These are phyloP conservation scores for Phialophora macrospora DNA, from an alignment of 2,329 filamentous ascomycete species.

Conservation along the genomic window DNA sequence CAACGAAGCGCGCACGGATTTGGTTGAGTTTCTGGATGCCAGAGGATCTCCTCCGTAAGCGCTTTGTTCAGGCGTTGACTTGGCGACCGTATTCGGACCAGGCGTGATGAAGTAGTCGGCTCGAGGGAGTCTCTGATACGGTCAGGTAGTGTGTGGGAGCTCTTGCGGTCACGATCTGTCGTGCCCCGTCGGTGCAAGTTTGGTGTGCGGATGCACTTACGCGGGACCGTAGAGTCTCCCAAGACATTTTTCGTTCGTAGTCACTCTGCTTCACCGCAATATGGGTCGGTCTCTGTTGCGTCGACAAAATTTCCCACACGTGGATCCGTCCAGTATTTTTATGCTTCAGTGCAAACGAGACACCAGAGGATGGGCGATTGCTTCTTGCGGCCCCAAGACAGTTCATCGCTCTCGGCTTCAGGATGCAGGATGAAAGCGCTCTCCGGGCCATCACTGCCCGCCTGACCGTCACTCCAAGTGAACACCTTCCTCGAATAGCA, in stretches of 20 bases:
- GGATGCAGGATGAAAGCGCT: constrained; percentile 33
- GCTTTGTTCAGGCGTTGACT: background rate
- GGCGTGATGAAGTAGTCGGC: background rate
- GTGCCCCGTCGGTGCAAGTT: background rate
- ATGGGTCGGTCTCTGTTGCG: background rate
- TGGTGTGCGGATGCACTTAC: background rate
- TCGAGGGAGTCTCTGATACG: background rate
- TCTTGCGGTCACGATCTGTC: background rate
- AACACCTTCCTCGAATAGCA: constrained; percentile 74
- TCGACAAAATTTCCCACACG: background rate
- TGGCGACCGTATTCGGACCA: background rate
- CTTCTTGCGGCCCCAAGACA: background rate
- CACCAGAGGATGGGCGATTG: background rate
- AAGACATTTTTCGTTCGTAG: background rate
- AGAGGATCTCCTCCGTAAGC: background rate
- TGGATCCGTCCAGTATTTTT: background rate
- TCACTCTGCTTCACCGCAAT: background rate
- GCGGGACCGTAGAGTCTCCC: background rate
- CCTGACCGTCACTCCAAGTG: constrained; percentile 71
- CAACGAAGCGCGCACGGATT: background rate
- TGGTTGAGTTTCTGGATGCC: background rate
- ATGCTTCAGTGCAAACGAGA: background rate
- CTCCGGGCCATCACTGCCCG: constrained; percentile 53
- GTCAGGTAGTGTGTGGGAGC: background rate
- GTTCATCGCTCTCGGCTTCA: background rate